Evolutionary conservation across 2,329 filamentous ascomycete genomes (phyloP).

Genomic region (Aspergillus sp.): DNA sequence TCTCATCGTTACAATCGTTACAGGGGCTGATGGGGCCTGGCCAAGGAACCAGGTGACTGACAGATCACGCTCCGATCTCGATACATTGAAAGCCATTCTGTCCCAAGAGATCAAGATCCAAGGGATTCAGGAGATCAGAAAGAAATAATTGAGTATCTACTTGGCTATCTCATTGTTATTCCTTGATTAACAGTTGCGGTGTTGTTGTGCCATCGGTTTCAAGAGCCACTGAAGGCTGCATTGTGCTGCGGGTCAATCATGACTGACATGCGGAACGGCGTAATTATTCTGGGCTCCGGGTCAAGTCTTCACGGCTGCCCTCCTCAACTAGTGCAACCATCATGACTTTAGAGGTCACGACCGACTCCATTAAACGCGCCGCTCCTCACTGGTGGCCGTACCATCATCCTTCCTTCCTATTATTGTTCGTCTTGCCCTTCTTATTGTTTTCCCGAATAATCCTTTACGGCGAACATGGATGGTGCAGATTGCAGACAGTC

Average conservation of each 20-base stretch:
- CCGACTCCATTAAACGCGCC: conserved; percentile 14
- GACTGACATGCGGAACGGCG: neutral
- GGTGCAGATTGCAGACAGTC: neutral
- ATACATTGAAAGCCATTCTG: neutral
- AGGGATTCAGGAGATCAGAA: neutral
- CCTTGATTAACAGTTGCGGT: neutral
- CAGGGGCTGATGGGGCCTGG: conserved; percentile 11
- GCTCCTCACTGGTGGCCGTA: conserved; percentile 16
- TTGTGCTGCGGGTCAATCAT: neutral
- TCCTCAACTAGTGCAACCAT: conserved; percentile 4
- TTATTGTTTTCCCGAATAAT: conserved; percentile 15
- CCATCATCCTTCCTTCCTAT: conserved; percentile 19
- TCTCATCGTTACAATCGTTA: neutral
- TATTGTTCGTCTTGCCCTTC: conserved; percentile 14
- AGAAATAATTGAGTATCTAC: neutral
- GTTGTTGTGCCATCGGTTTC: neutral
- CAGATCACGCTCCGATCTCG: conserved; percentile 6
- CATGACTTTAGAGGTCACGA: conserved; percentile 2
- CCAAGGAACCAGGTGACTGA: conserved; percentile 6
- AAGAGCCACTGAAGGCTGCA: neutral
- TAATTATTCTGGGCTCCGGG: neutral
- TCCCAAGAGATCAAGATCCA: neutral
- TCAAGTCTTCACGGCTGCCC: neutral
- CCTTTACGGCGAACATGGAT: neutral
- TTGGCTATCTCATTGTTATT: neutral